These are phyloP conservation scores for Fusarium buxicola DNA, from an alignment of 2,329 filamentous ascomycete species.

Conservation along the genomic window DNA sequence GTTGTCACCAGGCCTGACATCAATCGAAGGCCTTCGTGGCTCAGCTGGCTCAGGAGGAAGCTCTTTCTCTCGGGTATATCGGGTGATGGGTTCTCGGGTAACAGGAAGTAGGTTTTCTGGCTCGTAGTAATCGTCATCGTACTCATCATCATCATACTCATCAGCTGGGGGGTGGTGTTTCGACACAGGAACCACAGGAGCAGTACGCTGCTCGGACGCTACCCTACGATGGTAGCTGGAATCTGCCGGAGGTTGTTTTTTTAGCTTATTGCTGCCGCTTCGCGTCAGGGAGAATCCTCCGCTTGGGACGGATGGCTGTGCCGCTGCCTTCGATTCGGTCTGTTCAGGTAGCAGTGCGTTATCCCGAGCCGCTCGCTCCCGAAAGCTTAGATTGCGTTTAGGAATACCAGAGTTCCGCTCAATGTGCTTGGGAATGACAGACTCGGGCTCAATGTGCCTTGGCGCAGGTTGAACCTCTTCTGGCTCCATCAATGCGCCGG, in stretches of 20 bases:
- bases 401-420: constrained; percentile 53
- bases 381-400: constrained; percentile 69
- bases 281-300: constrained; percentile 56
- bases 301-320: constrained; percentile 46
- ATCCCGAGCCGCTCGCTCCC: constrained; percentile 65
- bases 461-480: constrained; percentile 28
- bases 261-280: constrained; percentile 68
- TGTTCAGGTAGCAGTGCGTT: constrained; percentile 53
- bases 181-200: constrained; percentile 13
- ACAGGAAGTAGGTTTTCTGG: constrained; percentile 27
- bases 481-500: constrained; percentile 38
- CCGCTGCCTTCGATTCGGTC: constrained; percentile 41
- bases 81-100: constrained; percentile 36
- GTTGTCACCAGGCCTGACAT: constrained; percentile 32
- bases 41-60: constrained; percentile 47
- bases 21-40: constrained; percentile 27
- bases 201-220: constrained; percentile 55
- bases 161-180: constrained; percentile 16
- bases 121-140: constrained; percentile 35
- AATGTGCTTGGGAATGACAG: constrained; percentile 60
- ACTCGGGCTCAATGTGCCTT: constrained; percentile 37
- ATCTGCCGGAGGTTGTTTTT: constrained; percentile 68
- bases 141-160: constrained; percentile 20
- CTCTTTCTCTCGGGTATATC: constrained; percentile 51
- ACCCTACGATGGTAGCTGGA: constrained; percentile 57